Percentiles rank a stretch among this genome's conserved stretches.
These are phyloP conservation scores for Prosopis cineraria DNA, from an alignment of 306 rosid species.

Conservation along the genomic window DNA sequence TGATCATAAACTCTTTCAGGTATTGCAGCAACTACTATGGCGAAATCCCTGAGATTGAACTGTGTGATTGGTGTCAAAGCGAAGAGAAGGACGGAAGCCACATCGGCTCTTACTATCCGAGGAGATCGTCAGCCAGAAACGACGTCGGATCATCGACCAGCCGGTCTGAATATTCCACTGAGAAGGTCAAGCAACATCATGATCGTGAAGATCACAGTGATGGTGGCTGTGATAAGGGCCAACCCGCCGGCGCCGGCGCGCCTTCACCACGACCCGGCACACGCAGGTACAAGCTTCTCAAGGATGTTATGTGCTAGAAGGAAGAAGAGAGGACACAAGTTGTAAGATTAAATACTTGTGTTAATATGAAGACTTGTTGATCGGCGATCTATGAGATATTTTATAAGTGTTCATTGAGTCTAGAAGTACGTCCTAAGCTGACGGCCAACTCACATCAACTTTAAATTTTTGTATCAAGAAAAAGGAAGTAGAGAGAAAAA, in stretches of 20 bases:
- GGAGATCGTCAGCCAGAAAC: conserved; percentile 34
- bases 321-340: neutral
- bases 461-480: no score
- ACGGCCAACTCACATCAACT: no score
- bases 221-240: conserved; percentile 50
- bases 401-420: no score
- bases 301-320: neutral
- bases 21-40: conserved; percentile 85
- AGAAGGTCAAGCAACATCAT: conserved; percentile 65
- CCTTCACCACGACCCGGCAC: neutral
- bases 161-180: conserved; percentile 68
- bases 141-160: conserved; percentile 23
- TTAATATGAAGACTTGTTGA: no score
- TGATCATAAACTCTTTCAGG: conserved; percentile 36
- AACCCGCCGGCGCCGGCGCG: conserved; percentile 28
- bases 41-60: conserved; percentile 52
- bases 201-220: conserved; percentile 47
- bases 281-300: conserved; percentile 3
- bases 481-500: neutral
- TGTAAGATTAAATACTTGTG: no score
- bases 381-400: no score
- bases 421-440: no score
- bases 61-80: conserved; percentile 93
- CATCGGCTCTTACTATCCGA: conserved; percentile 43
- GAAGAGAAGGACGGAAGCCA: conserved; percentile 56